Evolutionary conservation across 139 green algal genomes (phyloP).

Genomic region (Coelastrella sp.): DNA sequence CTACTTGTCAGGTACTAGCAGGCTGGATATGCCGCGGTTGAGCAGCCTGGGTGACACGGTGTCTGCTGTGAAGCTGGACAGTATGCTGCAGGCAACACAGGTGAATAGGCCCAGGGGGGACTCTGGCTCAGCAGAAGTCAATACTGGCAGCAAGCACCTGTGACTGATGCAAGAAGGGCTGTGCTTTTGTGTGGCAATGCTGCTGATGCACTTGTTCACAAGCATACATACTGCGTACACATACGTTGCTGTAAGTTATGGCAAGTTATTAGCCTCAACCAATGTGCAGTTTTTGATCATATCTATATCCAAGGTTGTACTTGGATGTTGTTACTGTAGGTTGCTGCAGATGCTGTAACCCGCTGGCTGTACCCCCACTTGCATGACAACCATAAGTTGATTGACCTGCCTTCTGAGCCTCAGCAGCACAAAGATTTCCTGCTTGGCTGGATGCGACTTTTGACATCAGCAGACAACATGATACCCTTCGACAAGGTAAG

Average conservation of each 20-base stretch:
- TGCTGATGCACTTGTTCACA: no score
- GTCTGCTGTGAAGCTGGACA: not conserved
- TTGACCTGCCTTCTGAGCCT: not conserved
- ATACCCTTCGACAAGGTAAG: constrained; percentile 43
- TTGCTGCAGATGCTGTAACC: constrained; percentile 18
- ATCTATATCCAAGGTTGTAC: no score
- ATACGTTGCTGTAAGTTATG: no score
- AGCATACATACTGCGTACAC: no score
- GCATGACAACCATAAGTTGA: not conserved
- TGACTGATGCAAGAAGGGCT: no score
- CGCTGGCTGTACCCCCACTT: constrained; percentile 35
- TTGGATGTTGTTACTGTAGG: constrained; percentile 15
- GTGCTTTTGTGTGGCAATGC: no score
- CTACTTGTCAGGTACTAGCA: not conserved
- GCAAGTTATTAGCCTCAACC: no score
- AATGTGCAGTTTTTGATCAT: no score
- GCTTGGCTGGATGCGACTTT: not conserved
- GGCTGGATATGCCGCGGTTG: not conserved
- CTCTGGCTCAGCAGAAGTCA: no score
- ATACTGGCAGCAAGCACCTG: no score
- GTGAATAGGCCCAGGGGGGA: not conserved
- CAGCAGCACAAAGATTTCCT: constrained; percentile 36
- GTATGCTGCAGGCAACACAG: constrained; percentile 17
- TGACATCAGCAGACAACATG: constrained; percentile 9
- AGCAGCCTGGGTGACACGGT: constrained; percentile 28